Evolutionary conservation across 2,329 filamentous ascomycete species (phyloP), one percentile per base, ranked within the genome.

Genomic region (Penicillium freii): DNA sequence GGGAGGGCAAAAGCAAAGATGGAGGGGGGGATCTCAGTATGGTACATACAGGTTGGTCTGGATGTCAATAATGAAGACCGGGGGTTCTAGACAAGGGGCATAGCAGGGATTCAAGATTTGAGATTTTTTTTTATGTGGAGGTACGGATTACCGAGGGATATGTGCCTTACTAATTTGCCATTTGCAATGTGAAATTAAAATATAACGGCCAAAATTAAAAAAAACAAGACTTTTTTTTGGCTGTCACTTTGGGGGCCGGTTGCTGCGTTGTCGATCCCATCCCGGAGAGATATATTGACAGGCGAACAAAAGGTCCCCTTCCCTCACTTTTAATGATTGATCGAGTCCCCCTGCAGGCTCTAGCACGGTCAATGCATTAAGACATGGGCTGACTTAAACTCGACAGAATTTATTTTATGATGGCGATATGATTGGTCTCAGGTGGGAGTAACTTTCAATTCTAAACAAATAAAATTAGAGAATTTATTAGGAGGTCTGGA

Each of bases 181-280:
- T 38, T 25, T 33, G 9, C 33, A 54, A 50, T 54, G 15, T 23
- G 33, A 46, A 25, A 38, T 29, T 38, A 31, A 46, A 25, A 21
- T 47, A 29, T 10, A 51, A 52, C 48, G 48, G 48, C 19, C n/a
- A 45, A 1, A 44, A 40, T 29, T 29, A 36, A 40, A 50, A 40
- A 50, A 58, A 52, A 58, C 51, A 51, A 56, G 31, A 53, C 21
- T 57, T 61, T 62, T 50, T 57, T 61, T 62, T 56, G 51, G 59
- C 66, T 66, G 64, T 67, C 66, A 68, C 56, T 58, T 62, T 33
- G 52, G 62, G 51, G 52, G 55, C 52, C 59, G 62, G 67, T 61
- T 61, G 56, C 65, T 69, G 68, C 65, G 65, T 46, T 57, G 68
- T 69, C 68, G 68, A 70, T 69, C 68, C 42, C 43, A 33, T 49